Conservation (phyloP, 495 filamentous ascomycete genomes). For the Aspergillus sclerotioniger region DNA sequence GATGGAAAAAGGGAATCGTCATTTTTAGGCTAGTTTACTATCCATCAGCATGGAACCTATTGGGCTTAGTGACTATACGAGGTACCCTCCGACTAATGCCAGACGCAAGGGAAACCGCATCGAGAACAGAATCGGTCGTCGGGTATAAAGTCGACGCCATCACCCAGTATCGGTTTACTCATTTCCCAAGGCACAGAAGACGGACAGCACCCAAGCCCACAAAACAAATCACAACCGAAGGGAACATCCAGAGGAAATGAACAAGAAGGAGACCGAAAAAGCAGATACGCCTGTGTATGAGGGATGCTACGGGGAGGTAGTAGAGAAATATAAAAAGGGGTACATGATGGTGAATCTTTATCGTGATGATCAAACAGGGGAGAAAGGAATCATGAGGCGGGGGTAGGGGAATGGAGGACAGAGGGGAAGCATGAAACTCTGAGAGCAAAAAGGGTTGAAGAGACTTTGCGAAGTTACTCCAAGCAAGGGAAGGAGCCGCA, state of each 20-base stretch:
- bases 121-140: neutral
- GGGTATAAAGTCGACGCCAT: neutral
- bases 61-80: conserved; percentile 7
- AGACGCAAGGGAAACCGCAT: neutral
- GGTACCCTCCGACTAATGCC: neutral
- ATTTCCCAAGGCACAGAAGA: neutral
- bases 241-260: conserved; percentile 7
- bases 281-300: conserved; percentile 49
- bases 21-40: conserved; percentile 16
- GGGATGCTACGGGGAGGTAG: conserved; percentile 33
- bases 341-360: conserved; percentile 64
- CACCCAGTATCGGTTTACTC: neutral
- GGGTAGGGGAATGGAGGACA: conserved; percentile 13
- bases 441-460: conserved; percentile 10
- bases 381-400: conserved; percentile 17
- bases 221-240: conserved; percentile 8
- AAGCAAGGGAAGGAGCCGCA: conserved; percentile 4
- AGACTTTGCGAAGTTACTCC: conserved; percentile 16
- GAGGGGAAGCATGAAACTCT: conserved; percentile 23
- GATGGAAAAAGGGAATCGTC: conserved; percentile 6
- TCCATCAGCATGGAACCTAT: conserved; percentile 13
- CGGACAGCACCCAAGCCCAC: neutral
- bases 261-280: conserved; percentile 31
- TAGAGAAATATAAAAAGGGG: conserved; percentile 29
- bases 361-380: conserved; percentile 41